Evolutionary conservation across 305 asterid species (phyloP).

Genomic region (Fraxinus sp.): DNA sequence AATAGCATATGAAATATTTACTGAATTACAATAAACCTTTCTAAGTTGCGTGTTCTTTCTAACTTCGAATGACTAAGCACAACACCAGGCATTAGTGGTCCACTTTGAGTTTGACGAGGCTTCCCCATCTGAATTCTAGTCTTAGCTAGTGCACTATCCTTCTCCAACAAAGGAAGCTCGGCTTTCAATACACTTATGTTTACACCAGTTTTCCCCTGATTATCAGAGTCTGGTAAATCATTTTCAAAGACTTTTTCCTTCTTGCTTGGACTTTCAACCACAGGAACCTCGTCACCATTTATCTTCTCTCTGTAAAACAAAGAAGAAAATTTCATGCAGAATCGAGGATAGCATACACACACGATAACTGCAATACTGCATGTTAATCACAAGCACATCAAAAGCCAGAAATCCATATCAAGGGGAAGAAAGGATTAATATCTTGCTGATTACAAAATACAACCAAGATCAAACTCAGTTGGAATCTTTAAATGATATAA

Average conservation of each 20-base stretch:
- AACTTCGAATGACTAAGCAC: slow-evolving; percentile 66
- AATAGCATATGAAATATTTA: slow-evolving; percentile 25
- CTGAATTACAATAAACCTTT: slow-evolving; percentile 56
- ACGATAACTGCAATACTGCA: background rate
- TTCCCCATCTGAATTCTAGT: slow-evolving; percentile 54
- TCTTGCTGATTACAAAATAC: background rate
- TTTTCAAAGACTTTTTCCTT: slow-evolving; percentile 41
- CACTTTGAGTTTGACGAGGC: slow-evolving; percentile 93
- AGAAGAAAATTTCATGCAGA: slow-evolving; percentile 22
- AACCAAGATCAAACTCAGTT: background rate
- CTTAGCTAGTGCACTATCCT: slow-evolving; percentile 54
- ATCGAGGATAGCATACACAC: background rate
- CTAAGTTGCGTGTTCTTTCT: slow-evolving; percentile 62
- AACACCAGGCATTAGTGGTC: slow-evolving; percentile 85
- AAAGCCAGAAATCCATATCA: background rate
- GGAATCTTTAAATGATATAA: background rate
- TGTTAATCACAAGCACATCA: background rate
- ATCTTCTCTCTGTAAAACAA: slow-evolving; percentile 54
- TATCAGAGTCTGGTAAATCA: slow-evolving; percentile 47
- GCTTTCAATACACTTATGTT: slow-evolving; percentile 48
- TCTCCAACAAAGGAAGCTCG: slow-evolving; percentile 61
- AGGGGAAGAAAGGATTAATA: background rate
- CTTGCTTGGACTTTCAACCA: background rate
- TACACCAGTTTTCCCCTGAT: slow-evolving; percentile 42
- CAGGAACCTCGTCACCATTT: slow-evolving; percentile 36